Evolutionary conservation across 225 moss, liverwort and hornwort genomes (phyloP).

Genomic region (Polytrichum formosum): DNA sequence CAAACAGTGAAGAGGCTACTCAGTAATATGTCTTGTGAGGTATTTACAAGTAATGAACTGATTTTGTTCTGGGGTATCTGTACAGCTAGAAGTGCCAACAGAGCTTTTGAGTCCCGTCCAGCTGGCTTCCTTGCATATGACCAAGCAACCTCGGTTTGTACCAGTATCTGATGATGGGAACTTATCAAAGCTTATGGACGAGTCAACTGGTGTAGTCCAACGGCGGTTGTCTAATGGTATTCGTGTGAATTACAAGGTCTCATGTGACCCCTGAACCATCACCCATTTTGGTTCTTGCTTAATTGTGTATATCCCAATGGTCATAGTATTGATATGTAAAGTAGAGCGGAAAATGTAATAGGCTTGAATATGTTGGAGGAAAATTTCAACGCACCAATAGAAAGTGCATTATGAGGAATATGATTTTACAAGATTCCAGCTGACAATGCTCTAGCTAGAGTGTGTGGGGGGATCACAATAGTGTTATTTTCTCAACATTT

Average conservation of each 20-base stretch:
- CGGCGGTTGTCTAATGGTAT: slow-evolving; percentile 95
- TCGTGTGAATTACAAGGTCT: slow-evolving; percentile 95
- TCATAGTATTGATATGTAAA: too few species aligned
- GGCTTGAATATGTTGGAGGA: too few species aligned
- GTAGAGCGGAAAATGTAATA: too few species aligned
- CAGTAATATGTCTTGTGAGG: not conserved
- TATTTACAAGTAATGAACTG: not conserved
- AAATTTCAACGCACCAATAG: too few species aligned
- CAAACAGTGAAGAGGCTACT: too few species aligned
- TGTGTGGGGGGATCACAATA: too few species aligned
- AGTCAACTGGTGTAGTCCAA: slow-evolving; percentile 85
- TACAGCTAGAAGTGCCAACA: slow-evolving; percentile 89
- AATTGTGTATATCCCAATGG: too few species aligned
- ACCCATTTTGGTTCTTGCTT: not conserved
- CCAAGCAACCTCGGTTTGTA: slow-evolving; percentile 77
- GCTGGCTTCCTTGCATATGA: slow-evolving; percentile 86
- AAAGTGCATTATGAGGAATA: too few species aligned
- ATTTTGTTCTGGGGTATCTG: not conserved
- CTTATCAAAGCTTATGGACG: slow-evolving; percentile 57
- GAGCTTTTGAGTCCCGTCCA: slow-evolving; percentile 92
- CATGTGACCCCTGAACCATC: not conserved
- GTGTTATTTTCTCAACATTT: too few species aligned
- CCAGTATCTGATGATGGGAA: slow-evolving; percentile 45
- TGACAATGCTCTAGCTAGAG: too few species aligned
- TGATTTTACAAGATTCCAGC: too few species aligned